Base-by-base conservation (phyloP, 257 asterid species). In the Craterostigma plantagineum region DNA sequence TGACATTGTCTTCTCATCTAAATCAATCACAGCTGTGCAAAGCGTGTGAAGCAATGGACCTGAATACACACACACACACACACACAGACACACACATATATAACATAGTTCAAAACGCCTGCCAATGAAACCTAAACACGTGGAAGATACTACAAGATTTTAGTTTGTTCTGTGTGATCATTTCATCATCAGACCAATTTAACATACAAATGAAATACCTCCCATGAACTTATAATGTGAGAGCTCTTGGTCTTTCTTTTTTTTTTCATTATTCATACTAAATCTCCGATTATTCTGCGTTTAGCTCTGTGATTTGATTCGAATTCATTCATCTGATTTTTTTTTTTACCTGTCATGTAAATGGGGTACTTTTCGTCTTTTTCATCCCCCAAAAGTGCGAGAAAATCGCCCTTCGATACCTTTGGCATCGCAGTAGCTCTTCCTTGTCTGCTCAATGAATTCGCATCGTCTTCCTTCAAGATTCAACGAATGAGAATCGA, bases 11-110 rank as follows among this genome's bases (percentile, higher is more conserved):
- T 56, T 60, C 18, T 51, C 63, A 23, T 69, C 71, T 11, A 69
- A 56, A 49, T 66, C 68, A 38, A 62, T 49, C 49, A 58, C 65
- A 38, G 12, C 62, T 34, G 76, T 64, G 73, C 78, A 68, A 15
- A 71, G 60, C 38, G 81, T 71, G 46, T 68, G 44, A 34, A 65
- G 70, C 43, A 68, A 50, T 61, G 96, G 93, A 55, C 93, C 93
- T 84, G 76, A 60, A 56, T n/a, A n/a, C n/a, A n/a, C n/a, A n/a
- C n/a, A n/a, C n/a, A n/a, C n/a, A n/a, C n/a, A n/a, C n/a, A n/a
- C n/a, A n/a, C n/a, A n/a, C n/a, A n/a, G n/a, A n/a, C n/a, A n/a
- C n/a, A n/a, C n/a, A n/a, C n/a, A n/a, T n/a, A n/a, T n/a, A n/a
- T n/a, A n/a, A n/a, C n/a, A n/a, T n/a, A n/a, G n/a, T n/a, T n/a